These are phyloP conservation scores for Chaetomium globosum DNA, from an alignment of 2,329 filamentous ascomycete genomes.

Conservation along the genomic window DNA sequence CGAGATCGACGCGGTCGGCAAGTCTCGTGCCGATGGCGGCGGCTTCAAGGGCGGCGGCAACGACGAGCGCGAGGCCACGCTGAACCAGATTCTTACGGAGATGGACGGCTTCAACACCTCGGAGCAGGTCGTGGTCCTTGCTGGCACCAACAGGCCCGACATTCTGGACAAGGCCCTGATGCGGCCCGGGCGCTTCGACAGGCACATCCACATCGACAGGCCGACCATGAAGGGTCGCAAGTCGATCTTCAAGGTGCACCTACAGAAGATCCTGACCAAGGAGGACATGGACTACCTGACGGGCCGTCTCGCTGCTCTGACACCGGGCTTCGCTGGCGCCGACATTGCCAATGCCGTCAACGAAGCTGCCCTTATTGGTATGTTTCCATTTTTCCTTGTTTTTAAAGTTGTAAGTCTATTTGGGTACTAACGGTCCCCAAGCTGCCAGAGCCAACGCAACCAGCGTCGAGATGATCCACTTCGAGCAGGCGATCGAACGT, in stretches of 20 bases:
- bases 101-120: slow-evolving; percentile 99
- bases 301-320: slow-evolving; percentile 86
- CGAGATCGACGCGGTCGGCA: slow-evolving; percentile 97
- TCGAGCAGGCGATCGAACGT: slow-evolving; percentile 96
- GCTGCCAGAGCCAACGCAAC: slow-evolving; percentile 82
- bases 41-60: slow-evolving; percentile 87
- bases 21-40: slow-evolving; percentile 79
- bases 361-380: slow-evolving; percentile 94
- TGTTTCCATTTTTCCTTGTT: slow-evolving; percentile 41
- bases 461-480: slow-evolving; percentile 83
- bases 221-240: slow-evolving; percentile 96
- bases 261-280: slow-evolving; percentile 90
- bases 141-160: slow-evolving; percentile 94
- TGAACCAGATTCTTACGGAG: slow-evolving; percentile 97
- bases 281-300: slow-evolving; percentile 87
- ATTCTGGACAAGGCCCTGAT: slow-evolving; percentile 93
- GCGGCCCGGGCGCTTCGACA: slow-evolving; percentile 94
- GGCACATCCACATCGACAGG: slow-evolving; percentile 91
- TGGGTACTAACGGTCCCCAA: slow-evolving; percentile 58
- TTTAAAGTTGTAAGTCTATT: neutral
- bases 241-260: slow-evolving; percentile 93
- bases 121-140: slow-evolving; percentile 94
- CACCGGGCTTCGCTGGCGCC: slow-evolving; percentile 93
- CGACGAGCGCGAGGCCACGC: slow-evolving; percentile 92
- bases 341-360: slow-evolving; percentile 99